Conservation (phyloP, 1,284 basidiomycete genomes). For the Coniophora puteana region DNA sequence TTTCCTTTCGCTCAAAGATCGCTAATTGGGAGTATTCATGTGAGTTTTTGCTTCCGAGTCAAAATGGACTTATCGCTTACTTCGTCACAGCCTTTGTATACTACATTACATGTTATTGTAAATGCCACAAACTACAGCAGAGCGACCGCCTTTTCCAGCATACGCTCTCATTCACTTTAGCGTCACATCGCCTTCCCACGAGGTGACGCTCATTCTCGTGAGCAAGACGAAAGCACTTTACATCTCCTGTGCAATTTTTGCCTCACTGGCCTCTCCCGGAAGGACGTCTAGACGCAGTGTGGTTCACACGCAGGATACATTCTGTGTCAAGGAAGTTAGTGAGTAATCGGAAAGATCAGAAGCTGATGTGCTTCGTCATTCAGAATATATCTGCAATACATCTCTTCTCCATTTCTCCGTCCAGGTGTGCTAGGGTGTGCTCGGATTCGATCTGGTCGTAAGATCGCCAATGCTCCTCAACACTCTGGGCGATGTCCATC, state of each 20-base stretch:
- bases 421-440: not conserved
- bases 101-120: conserved; percentile 24
- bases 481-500: conserved; percentile 82
- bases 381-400: too few relatives aligned
- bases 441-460: not conserved
- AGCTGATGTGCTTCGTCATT: too few relatives aligned
- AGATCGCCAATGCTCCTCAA: conserved; percentile 54
- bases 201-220: conserved; percentile 77
- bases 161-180: conserved; percentile 76
- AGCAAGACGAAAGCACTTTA: conserved; percentile 54
- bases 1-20: conserved; percentile 17
- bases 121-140: too few relatives aligned
- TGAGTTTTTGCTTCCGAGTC: conserved; percentile 3
- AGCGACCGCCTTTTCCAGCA: conserved; percentile 1
- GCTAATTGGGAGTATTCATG: conserved; percentile 20
- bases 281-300: conserved; percentile 32
- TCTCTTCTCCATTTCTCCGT: too few relatives aligned
- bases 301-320: conserved; percentile 61
- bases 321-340: conserved; percentile 14
- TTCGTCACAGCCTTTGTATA: conserved; percentile 14
- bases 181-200: conserved; percentile 60
- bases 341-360: too few relatives aligned
- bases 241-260: conserved; percentile 38
- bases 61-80: not conserved
- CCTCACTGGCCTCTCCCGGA: conserved; percentile 35